Conservation (phyloP, 129 eudicot species). For the Calendula officinalis region DNA sequence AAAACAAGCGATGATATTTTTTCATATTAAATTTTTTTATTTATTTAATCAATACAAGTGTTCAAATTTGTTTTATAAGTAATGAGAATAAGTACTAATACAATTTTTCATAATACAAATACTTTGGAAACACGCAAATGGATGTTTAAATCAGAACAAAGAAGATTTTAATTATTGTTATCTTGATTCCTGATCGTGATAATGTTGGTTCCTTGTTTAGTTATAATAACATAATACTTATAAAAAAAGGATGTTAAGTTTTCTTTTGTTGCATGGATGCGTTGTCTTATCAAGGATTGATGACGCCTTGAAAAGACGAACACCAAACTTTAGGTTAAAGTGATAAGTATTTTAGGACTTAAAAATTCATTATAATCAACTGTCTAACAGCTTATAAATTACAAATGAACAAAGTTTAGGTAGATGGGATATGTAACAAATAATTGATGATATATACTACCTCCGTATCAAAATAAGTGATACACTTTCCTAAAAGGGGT, state of each 20-base stretch:
- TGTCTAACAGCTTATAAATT: neutral
- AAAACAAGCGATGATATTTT: too few relatives aligned
- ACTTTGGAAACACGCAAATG: too few relatives aligned
- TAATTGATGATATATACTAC: neutral
- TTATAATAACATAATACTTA: neutral
- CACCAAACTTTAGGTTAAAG: slow-evolving; percentile 1
- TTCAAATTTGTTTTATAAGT: too few relatives aligned
- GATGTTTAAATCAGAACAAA: too few relatives aligned
- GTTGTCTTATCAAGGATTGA: neutral
- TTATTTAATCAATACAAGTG: too few relatives aligned
- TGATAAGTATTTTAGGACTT: neutral
- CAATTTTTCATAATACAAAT: too few relatives aligned
- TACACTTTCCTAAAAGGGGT: too few relatives aligned
- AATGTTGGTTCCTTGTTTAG: neutral
- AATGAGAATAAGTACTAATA: too few relatives aligned
- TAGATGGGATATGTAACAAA: neutral
- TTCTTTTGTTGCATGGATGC: neutral
- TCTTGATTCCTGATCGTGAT: neutral
- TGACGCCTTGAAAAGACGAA: neutral
- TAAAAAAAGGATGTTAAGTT: neutral
- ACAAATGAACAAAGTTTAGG: slow-evolving; percentile 1
- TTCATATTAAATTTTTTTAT: too few relatives aligned
- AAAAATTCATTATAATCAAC: neutral
- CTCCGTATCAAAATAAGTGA: too few relatives aligned
- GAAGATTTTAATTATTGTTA: too few relatives aligned